Evolutionary conservation across 148 eudicot species (phyloP), one percentile per base, ranked within the genome.

Genomic region (Nyssa sinensis): DNA sequence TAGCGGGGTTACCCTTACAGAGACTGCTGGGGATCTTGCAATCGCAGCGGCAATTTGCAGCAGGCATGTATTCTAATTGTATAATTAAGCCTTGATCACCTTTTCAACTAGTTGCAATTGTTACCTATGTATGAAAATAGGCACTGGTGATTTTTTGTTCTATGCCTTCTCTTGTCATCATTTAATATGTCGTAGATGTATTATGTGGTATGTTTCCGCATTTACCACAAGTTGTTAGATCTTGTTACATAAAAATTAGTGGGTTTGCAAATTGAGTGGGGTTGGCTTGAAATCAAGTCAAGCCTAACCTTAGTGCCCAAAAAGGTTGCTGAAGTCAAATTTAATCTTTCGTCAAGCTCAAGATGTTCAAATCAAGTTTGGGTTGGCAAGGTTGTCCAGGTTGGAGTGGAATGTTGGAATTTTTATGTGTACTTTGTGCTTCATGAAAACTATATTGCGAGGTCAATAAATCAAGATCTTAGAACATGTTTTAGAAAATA

Each of bases 1-100:
- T 19, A 89, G 93, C 80, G 99, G 98, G 53, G 78, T 79, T 33
- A 76, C 83, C 35, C 76, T 96, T 73, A 73, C 82, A 3, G 99
- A 96, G 72, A 89, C 97, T 72, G 91, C 98, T 77, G 99, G 97
- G 53, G 99, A 96, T 83, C 97, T 93, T 69, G 98, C 99, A 47
- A 81, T 93, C 76, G 99, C 98, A 62, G 99, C 93, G 0, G 99
- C 99, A 74, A 93, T 96, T 76, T 96, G 99, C 84, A 96, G 99
- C 91, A 91, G 98, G 99, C 75, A 86, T 75, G 88, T 71, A 2
- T 74, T 65, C 78, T 64, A 34, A n/a, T 25, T 69, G 60, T 33
- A 37, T 78, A 34, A 30, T 75, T 73, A 14, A 17, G 57, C 10
- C 24, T 67, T 25, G 49, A 55, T 12, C 59, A 5, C 59, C 59